Percentiles rank a stretch among this genome's conserved stretches.
Evolutionary conservation across 306 rosid species (phyloP).

Genomic region (Luffa aegyptiaca): DNA sequence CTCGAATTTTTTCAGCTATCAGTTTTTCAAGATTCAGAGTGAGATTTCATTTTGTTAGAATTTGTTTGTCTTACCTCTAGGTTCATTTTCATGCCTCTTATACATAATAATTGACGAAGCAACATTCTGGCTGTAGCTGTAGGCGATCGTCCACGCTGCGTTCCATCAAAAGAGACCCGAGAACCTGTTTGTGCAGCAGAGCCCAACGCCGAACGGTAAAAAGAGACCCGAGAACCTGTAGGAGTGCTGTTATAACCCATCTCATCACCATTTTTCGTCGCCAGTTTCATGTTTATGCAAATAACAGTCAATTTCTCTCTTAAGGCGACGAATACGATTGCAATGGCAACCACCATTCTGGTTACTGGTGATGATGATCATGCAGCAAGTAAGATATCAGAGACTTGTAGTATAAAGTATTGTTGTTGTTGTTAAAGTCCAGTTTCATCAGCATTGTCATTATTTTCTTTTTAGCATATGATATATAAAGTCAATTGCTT

Average conservation of each 20-base stretch:
- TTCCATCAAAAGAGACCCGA: not conserved
- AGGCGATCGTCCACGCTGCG: not conserved
- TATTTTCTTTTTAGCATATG: not conserved
- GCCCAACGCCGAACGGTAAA: not conserved
- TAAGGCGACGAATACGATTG: not conserved
- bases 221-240: not conserved
- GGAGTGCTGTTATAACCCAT: not conserved
- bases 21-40: not conserved
- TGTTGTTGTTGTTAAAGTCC: not conserved
- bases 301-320: not conserved
- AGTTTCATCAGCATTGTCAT: constrained; percentile 1
- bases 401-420: not conserved
- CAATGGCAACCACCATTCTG: not conserved
- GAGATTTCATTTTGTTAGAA: not conserved
- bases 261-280: not conserved
- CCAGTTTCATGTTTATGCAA: not conserved
- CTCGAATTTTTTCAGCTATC: not conserved
- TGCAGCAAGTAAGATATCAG: not conserved
- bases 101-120: not conserved
- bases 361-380: not conserved
- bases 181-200: not conserved
- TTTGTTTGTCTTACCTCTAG: not conserved
- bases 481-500: not conserved
- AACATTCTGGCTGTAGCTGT: not conserved
- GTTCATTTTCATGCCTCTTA: not conserved